Evolutionary conservation across 1,284 basidiomycete species (phyloP).

Genomic region (Cutaneotrichosporon mucoides): DNA sequence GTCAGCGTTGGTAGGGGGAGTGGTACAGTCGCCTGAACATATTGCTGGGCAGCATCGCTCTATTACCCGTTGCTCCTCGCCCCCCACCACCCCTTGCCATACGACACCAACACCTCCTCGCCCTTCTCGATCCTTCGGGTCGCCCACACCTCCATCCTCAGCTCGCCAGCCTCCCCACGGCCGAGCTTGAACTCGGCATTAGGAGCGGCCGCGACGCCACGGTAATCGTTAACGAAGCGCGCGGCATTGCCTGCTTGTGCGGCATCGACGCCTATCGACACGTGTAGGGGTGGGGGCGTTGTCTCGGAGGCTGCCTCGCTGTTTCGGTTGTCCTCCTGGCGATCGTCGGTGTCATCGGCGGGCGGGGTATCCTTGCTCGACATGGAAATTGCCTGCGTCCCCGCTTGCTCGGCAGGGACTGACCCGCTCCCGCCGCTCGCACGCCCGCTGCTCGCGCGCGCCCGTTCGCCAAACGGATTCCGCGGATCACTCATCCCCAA

Average conservation of each 20-base stretch:
- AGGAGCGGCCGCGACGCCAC: slow-evolving; percentile 63
- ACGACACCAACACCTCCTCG: slow-evolving; percentile 80
- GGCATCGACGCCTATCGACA: slow-evolving; percentile 62
- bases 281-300: slow-evolving; percentile 10
- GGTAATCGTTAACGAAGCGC: slow-evolving; percentile 81
- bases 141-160: slow-evolving; percentile 72
- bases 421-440: too few species aligned
- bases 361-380: too few species aligned
- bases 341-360: too few species aligned
- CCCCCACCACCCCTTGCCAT: slow-evolving; percentile 89
- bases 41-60: too few species aligned
- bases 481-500: slow-evolving; percentile 26
- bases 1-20: too few species aligned
- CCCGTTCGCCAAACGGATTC: slow-evolving; percentile 26
- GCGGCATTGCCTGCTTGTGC: slow-evolving; percentile 72
- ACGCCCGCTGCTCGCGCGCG: too few species aligned
- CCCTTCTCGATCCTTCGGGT: slow-evolving; percentile 65
- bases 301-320: too few species aligned
- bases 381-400: too few species aligned
- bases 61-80: slow-evolving; percentile 24
- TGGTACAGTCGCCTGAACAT: too few species aligned
- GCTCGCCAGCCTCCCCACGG: slow-evolving; percentile 57
- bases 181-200: slow-evolving; percentile 70
- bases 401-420: too few species aligned
- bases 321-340: too few species aligned